These are phyloP conservation scores for Williopsis jadinii DNA, from an alignment of 1,139 yeast genomes.

Conservation along the genomic window DNA sequence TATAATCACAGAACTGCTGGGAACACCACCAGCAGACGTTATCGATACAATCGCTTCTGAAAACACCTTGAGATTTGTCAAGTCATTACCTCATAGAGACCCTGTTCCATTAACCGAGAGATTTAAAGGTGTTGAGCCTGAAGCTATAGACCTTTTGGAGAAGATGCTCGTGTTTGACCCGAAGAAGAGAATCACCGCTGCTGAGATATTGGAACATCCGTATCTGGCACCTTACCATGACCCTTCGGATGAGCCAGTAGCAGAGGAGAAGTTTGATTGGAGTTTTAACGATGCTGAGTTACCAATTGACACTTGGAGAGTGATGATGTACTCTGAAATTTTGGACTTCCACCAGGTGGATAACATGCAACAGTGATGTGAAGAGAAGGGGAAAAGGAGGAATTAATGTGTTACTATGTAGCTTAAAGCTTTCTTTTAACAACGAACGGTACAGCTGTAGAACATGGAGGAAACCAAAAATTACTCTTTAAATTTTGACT, in stretches of 20 bases:
- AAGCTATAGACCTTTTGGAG: conserved; percentile 82
- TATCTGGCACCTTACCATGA: conserved; percentile 97
- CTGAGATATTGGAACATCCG: conserved; percentile 82
- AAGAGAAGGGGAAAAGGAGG: too few species aligned
- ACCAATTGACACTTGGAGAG: conserved; percentile 98
- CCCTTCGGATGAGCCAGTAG: conserved; percentile 94
- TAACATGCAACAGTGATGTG: conserved; percentile 4
- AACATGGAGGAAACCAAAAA: too few species aligned
- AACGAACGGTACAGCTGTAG: too few species aligned
- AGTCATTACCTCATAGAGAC: conserved; percentile 86
- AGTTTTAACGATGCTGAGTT: conserved; percentile 95
- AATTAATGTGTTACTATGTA: too few species aligned
- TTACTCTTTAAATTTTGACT: too few species aligned
- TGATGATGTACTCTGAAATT: conserved; percentile 97
- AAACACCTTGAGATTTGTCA: conserved; percentile 89
- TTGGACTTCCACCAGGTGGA: conserved; percentile 73
- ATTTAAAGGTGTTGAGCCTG: conserved; percentile 83
- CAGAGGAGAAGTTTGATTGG: conserved; percentile 94
- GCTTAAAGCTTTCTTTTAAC: too few species aligned
- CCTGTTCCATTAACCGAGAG: conserved; percentile 83
- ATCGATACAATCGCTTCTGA: conserved; percentile 95
- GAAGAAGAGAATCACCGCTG: conserved; percentile 87
- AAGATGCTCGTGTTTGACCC: conserved; percentile 95
- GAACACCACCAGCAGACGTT: conserved; percentile 95
- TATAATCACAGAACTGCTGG: conserved; percentile 90